Base-by-base conservation (phyloP, 1,284 basidiomycete species). In the Violaceomyces palustris region DNA sequence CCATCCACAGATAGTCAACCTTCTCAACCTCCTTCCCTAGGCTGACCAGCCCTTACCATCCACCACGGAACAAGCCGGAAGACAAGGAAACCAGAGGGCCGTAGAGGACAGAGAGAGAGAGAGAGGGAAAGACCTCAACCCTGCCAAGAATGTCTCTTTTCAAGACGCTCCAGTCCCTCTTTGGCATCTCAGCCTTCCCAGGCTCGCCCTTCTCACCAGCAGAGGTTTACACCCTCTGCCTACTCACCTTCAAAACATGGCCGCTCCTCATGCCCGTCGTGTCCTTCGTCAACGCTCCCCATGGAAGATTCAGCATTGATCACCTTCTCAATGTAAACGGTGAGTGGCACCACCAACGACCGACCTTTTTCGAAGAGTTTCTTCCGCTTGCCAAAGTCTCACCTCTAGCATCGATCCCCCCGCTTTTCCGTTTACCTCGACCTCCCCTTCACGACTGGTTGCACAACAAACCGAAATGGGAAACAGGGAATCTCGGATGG, bases 301-400 rank as follows among this genome's bases (percentile, higher is more conserved):
- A 89, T 71, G 88, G 88, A 9, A 79, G 85, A 0, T 91, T 91
- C 67, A 45, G 45, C 2, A 51, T 48, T 29, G 57, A 60, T 21
- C 54, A 52, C 41, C 38, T 60, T 34, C 48, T 60, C 48, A 60
- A 60, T 38, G 36, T 60, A 42, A 54, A 54, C 35, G 34, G 33
- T 34, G 33, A 34, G 33, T 19, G n/a, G 26, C 8, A 28, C 26
- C 26, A n/a, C n/a, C n/a, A n/a, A n/a, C n/a, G n/a, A n/a, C n/a
- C n/a, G n/a, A n/a, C 69, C 81, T 0, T 52, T 74, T 10, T 60
- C 78, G 39, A 78, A 77, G 12, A 21, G 28, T 37, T 71, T 76
- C 39, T 75, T 82, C 34, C 73, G 81, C 17, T 61, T 85, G 6
- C 78, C 84, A n/a, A 55, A 84, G 83, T 77, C 35, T 39, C 74